A percentile compares a stretch with the other conserved stretches of the same genome.
Evolutionary conservation across 352 stramenopile genomes (phyloP).

Genomic region (Globisporangium emineosum): DNA sequence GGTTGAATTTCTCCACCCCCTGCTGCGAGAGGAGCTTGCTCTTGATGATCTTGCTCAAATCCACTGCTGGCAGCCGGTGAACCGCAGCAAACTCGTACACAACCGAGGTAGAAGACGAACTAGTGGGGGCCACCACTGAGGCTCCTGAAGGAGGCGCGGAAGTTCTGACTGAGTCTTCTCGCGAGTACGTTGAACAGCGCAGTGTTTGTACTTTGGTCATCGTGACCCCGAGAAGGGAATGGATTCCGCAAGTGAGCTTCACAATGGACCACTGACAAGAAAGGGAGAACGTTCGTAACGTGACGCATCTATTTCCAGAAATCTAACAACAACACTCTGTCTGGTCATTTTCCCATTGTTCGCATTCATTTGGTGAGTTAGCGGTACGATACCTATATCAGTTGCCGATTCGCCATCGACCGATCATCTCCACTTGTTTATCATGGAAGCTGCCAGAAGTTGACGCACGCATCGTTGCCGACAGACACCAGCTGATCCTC

Average conservation of each 20-base stretch:
- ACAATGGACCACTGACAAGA: too few relatives aligned
- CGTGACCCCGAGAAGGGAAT: too few relatives aligned
- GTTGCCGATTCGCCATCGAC: not conserved
- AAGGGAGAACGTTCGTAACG: too few relatives aligned
- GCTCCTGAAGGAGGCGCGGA: too few relatives aligned
- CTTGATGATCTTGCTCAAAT: not conserved
- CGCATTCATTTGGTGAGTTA: not conserved
- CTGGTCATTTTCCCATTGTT: not conserved
- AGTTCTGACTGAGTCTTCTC: too few relatives aligned
- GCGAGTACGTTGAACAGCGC: too few relatives aligned
- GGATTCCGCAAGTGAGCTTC: too few relatives aligned
- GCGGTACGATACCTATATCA: not conserved
- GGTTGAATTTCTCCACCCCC: not conserved
- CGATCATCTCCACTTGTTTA: not conserved
- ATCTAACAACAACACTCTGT: too few relatives aligned
- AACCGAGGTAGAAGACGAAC: not conserved
- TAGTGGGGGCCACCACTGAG: too few relatives aligned
- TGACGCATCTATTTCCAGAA: too few relatives aligned
- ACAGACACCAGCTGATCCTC: constrained; percentile 76
- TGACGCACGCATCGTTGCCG: constrained; percentile 81
- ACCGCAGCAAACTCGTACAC: not conserved
- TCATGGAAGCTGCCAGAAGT: constrained; percentile 61
- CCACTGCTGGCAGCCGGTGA: not conserved
- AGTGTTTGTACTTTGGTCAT: too few relatives aligned
- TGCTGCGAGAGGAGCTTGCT: not conserved